Evolutionary conservation across 768 basidiomycete species (phyloP).

Genomic region (Tricholoma saponaceum): DNA sequence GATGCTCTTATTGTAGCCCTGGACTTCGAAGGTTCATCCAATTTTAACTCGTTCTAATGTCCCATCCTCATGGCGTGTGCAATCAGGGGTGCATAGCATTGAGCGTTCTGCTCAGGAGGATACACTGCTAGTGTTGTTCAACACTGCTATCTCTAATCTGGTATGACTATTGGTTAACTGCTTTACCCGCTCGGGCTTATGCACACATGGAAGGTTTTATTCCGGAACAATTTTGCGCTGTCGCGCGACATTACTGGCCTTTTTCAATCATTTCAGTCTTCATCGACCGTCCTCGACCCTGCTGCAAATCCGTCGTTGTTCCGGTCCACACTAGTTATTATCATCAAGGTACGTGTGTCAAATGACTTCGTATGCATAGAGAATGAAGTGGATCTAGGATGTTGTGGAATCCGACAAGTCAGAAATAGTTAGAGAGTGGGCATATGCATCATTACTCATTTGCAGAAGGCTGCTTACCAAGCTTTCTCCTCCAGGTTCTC

Average conservation of each 20-base stretch:
- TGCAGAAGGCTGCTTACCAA: background rate
- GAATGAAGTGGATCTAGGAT: slow-evolving; percentile 33
- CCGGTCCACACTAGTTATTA: slow-evolving; percentile 54
- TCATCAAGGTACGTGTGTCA: slow-evolving; percentile 46
- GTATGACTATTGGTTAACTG: slow-evolving; percentile 24
- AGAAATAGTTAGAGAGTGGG: slow-evolving; percentile 58
- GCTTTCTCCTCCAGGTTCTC: slow-evolving; percentile 36
- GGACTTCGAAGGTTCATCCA: slow-evolving; percentile 53
- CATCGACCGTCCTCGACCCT: slow-evolving; percentile 55
- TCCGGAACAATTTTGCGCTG: slow-evolving; percentile 63
- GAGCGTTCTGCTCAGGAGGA: slow-evolving; percentile 64
- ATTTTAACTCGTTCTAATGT: no score
- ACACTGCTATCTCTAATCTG: slow-evolving; percentile 61
- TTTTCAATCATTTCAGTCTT: slow-evolving; percentile 59
- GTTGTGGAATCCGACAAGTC: slow-evolving; percentile 58
- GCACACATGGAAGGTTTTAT: slow-evolving; percentile 41
- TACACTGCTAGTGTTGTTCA: slow-evolving; percentile 58
- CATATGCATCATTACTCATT: slow-evolving; percentile 20
- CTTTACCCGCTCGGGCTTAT: background rate
- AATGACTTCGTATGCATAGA: background rate
- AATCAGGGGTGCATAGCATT: slow-evolving; percentile 55
- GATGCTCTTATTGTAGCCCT: slow-evolving; percentile 52
- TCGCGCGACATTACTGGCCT: slow-evolving; percentile 57
- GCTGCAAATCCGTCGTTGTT: slow-evolving; percentile 54
- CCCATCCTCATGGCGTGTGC: background rate